phyloP scores from a whole-genome alignment of 345 rosid species.

The Arabidopsis arenosa region DNA sequence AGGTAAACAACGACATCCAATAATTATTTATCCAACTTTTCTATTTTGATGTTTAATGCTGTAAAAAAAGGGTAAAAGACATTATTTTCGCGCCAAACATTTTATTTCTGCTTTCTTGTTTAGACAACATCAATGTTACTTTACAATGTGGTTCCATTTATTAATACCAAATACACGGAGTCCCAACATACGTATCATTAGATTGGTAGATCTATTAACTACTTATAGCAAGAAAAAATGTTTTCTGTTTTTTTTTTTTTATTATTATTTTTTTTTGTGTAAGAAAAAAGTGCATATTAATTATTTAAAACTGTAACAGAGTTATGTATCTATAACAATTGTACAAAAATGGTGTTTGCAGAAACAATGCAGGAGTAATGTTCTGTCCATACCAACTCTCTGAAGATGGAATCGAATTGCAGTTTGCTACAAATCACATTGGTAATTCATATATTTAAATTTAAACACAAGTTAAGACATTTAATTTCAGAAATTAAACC shows the following conservation, averaged over 20 bases:
- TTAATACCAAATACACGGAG: background rate
- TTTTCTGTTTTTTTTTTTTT: background rate
- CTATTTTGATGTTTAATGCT: background rate
- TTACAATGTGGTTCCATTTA: background rate
- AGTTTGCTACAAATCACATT: constrained; percentile 83
- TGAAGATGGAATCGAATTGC: constrained; percentile 74
- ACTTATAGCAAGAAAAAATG: background rate
- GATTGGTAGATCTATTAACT: background rate
- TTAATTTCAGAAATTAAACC: background rate
- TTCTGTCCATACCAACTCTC: constrained; percentile 86
- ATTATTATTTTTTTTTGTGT: background rate
- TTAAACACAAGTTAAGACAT: background rate
- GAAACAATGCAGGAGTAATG: constrained; percentile 94
- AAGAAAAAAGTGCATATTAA: background rate
- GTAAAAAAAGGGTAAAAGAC: background rate
- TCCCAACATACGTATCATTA: background rate
- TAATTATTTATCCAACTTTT: background rate
- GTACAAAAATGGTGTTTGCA: constrained; percentile 35
- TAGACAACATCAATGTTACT: background rate
- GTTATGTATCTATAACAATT: background rate
- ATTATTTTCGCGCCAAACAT: background rate
- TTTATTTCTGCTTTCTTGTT: background rate
- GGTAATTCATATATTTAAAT: constrained; percentile 46
- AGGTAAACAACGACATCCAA: background rate
- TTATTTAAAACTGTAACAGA: background rate